These are phyloP conservation scores for Ilex aquifolium DNA, from an alignment of 257 asterid species.

Conservation along the genomic window DNA sequence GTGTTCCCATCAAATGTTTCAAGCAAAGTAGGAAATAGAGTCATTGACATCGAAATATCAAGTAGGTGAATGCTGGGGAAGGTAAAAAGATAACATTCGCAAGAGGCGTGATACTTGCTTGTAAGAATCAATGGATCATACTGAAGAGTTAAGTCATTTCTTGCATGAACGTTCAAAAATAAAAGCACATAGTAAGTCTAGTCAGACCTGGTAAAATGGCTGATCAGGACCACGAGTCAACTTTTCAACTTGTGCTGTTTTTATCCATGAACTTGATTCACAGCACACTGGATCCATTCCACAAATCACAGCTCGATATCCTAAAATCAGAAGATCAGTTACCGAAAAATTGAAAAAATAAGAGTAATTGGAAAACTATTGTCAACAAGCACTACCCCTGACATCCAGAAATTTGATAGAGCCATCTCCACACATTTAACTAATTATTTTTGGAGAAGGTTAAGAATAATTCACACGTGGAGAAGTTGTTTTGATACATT, in stretches of 20 bases:
- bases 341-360: neutral
- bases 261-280: conserved; percentile 94
- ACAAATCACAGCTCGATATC: conserved; percentile 84
- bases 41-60: too few species aligned
- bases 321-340: conserved; percentile 31
- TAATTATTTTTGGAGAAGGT: neutral
- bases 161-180: neutral
- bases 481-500: neutral
- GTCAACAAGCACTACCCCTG: neutral
- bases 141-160: too few species aligned
- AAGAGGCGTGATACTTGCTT: too few species aligned
- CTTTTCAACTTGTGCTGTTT: conserved; percentile 64
- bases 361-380: neutral
- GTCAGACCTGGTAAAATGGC: conserved; percentile 89
- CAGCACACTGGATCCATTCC: conserved; percentile 98
- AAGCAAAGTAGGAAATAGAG: too few species aligned
- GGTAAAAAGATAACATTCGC: too few species aligned
- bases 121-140: too few species aligned
- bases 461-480: neutral
- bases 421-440: neutral
- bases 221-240: conserved; percentile 82
- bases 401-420: conserved; percentile 1
- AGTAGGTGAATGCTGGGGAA: too few species aligned
- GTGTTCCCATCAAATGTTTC: too few species aligned
- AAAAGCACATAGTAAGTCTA: neutral